These are phyloP conservation scores for Achlya hypogyna DNA, from an alignment of 352 stramenopile genomes.

Conservation along the genomic window DNA sequence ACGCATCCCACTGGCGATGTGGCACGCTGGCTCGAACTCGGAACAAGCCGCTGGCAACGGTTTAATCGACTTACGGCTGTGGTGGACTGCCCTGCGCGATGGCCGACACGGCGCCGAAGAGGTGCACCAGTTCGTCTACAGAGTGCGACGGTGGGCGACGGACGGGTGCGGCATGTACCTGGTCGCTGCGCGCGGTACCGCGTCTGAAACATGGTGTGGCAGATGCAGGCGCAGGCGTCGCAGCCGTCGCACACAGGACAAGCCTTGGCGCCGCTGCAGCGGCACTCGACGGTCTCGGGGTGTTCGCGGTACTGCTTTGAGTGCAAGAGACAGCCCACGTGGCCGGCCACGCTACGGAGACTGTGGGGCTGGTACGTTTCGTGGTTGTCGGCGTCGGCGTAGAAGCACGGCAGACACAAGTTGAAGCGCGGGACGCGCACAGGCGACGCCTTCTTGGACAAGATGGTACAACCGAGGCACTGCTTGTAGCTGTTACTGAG, in stretches of 20 bases:
- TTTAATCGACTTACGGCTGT: no score
- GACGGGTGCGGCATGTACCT: conserved; percentile 24
- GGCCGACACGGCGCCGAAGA: conserved; percentile 2
- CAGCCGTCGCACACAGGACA: conserved; percentile 67
- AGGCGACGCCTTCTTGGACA: conserved; percentile 20
- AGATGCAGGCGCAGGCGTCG: conserved; percentile 71
- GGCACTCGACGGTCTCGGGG: conserved; percentile 65
- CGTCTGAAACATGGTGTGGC: conserved; percentile 82
- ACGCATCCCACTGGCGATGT: background rate
- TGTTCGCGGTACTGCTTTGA: conserved; percentile 56
- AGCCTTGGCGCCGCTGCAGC: conserved; percentile 39
- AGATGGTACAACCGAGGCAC: conserved; percentile 66
- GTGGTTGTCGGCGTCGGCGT: conserved; percentile 41
- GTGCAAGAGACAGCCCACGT: conserved; percentile 53
- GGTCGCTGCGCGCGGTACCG: conserved; percentile 66
- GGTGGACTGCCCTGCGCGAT: background rate
- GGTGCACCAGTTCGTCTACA: conserved; percentile 17
- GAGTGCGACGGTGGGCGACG: background rate
- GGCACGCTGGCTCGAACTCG: no score
- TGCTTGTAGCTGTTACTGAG: conserved; percentile 84
- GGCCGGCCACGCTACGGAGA: conserved; percentile 51
- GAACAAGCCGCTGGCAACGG: no score
- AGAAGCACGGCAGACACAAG: conserved; percentile 15
- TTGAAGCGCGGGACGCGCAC: background rate
- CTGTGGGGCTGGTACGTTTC: conserved; percentile 52